These are phyloP conservation scores for Vitis cinerea DNA, from an alignment of 164 flowering plant genomes.

Conservation along the genomic window DNA sequence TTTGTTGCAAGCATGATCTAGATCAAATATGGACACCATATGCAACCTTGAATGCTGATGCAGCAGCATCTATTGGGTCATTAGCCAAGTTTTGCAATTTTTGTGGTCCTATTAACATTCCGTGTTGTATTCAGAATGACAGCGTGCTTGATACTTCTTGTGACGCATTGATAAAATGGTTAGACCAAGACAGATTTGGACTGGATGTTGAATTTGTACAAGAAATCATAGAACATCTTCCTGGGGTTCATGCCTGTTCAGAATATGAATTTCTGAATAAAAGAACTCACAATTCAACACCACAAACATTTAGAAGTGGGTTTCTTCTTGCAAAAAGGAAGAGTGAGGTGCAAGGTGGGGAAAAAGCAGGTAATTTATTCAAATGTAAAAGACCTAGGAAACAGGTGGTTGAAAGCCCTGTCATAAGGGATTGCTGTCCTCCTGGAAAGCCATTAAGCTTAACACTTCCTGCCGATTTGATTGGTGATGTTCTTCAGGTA, in stretches of 20 bases:
- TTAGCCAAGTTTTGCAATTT: conserved; percentile 51
- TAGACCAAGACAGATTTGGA: conserved; percentile 81
- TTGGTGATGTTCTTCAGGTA: conserved; percentile 94
- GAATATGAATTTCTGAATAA: conserved; percentile 45
- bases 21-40: no score
- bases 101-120: conserved; percentile 27
- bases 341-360: conserved; percentile 24
- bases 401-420: conserved; percentile 19
- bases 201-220: conserved; percentile 81
- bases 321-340: conserved; percentile 43
- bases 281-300: conserved; percentile 34
- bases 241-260: conserved; percentile 55
- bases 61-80: conserved; percentile 3
- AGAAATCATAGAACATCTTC: conserved; percentile 83
- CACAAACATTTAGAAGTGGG: conserved; percentile 62
- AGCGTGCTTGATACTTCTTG: conserved; percentile 33
- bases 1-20: conserved; percentile 59
- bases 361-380: conserved; percentile 29
- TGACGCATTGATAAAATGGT: conserved; percentile 49
- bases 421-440: conserved; percentile 23
- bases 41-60: no score
- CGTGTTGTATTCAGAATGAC: conserved; percentile 27
- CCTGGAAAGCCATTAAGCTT: conserved; percentile 71
- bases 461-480: conserved; percentile 58
- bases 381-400: conserved; percentile 25